phyloP scores from a whole-genome alignment of 306 rosid species.

The Quercus engelmannii region DNA sequence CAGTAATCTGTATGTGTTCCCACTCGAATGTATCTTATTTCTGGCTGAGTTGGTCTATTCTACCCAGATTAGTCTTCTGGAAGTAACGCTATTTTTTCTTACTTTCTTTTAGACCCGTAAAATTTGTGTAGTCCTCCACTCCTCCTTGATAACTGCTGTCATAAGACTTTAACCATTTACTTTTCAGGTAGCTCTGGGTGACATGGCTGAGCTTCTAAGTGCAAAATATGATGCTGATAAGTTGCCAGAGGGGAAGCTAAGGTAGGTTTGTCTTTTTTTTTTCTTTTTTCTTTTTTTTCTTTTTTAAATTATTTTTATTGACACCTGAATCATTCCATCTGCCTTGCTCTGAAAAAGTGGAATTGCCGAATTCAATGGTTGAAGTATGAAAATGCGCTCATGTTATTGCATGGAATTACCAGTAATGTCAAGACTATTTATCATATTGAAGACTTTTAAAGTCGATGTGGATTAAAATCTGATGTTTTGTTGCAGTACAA shows the following conservation, averaged over 20 bases:
- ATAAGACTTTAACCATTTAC: background rate
- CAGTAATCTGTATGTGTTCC: background rate
- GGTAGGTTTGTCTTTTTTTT: slow-evolving; percentile 45
- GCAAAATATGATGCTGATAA: slow-evolving; percentile 75
- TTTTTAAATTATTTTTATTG: background rate
- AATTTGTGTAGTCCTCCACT: background rate
- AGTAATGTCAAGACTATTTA: background rate
- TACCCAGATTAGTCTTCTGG: background rate
- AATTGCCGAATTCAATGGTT: slow-evolving; percentile 3
- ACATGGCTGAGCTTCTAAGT: slow-evolving; percentile 72
- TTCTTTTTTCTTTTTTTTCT: no score
- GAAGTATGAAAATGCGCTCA: background rate
- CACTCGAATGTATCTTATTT: background rate
- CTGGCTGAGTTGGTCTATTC: background rate
- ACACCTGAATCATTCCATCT: background rate
- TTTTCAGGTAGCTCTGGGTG: slow-evolving; percentile 84
- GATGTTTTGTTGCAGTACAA: slow-evolving; percentile 58
- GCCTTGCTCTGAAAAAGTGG: background rate
- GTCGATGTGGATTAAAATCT: slow-evolving; percentile 18
- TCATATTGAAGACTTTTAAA: slow-evolving; percentile 7
- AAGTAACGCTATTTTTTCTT: background rate
- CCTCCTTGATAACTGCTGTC: background rate
- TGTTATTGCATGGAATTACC: background rate
- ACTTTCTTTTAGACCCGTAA: no score
- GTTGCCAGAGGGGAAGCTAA: slow-evolving; percentile 77